A percentile compares a stretch with the other conserved stretches of the same genome.
phyloP scores from a whole-genome alignment of 257 asterid species.

The Eustoma russellianum region DNA sequence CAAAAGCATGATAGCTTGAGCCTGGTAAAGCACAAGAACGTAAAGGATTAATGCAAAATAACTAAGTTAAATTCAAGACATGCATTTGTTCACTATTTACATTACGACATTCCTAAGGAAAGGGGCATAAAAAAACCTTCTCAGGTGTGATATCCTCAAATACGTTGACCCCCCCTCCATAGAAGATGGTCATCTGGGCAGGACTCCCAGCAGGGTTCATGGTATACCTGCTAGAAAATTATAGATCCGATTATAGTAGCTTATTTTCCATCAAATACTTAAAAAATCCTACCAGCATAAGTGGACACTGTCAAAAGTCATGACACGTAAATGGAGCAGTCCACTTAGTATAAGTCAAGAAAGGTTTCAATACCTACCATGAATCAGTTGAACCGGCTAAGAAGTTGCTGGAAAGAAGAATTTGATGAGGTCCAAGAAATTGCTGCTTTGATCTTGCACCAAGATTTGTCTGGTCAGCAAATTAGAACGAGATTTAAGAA shows the following conservation, averaged over 20 bases:
- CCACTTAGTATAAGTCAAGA: background rate
- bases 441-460: conserved; percentile 32
- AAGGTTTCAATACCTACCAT: conserved; percentile 27
- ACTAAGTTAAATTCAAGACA: no score
- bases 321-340: no score
- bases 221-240: conserved; percentile 28
- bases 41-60: background rate
- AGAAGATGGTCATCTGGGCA: conserved; percentile 69
- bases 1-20: conserved; percentile 68
- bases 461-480: conserved; percentile 25
- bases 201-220: conserved; percentile 24
- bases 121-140: conserved; percentile 35
- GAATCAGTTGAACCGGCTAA: conserved; percentile 38
- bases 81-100: background rate
- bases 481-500: conserved; percentile 25
- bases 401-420: conserved; percentile 24
- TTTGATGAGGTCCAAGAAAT: conserved; percentile 29
- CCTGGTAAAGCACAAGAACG: conserved; percentile 29
- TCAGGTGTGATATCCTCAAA: conserved; percentile 68
- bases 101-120: background rate
- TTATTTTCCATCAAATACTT: background rate
- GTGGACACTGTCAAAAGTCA: no score
- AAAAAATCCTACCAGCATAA: no score
- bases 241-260: background rate
- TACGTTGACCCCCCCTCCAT: conserved; percentile 61